Evolutionary conservation across 2,329 filamentous ascomycete genomes (phyloP), one percentile per base, ranked within the genome.

Genomic region (Sclerotinia minor): DNA sequence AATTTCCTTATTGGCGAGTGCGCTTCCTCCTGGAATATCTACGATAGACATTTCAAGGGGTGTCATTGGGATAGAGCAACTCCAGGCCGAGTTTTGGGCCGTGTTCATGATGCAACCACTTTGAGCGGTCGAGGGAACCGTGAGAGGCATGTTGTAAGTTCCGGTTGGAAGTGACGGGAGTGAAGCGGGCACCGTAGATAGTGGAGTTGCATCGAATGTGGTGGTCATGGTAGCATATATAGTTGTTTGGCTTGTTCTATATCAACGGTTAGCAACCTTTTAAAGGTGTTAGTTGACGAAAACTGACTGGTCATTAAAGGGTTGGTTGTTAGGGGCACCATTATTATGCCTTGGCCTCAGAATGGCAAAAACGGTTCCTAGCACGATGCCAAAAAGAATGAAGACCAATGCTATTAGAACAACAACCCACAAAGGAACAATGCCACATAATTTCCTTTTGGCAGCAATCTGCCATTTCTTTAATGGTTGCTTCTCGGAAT

Each of bases 401-500:
- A 89, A 73, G 13, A 87, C 71, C 26, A 87, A 73, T 3, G 81
- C 80, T 2, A 84, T 76, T 17, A 89, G 75, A 57, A 81, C 81
- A 41, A 89, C 80, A 1, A 84, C 85, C 87, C 87, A 89, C 68
- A 85, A 84, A 0, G 87, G 87, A 26, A 89, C 78, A 26, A 88
- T 80, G 7, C 85, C 85, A 74, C 84, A 87, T 5, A 87, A 74
- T 71, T 83, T 86, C 73, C 80, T 83, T 74, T 80, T 83, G 15
- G 85, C 86, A 57, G 81, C 78, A 15, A 76, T 73, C 75, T 87
- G 83, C 84, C 85, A 88, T 58, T 77, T 79, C 70, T 83, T 85
- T 29, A 78, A 75, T 64, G 71, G 72, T 5, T 78, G 76, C 11
- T 89, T 86, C 73, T 88, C 82, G 1, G 80, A 79, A 19, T 80